phyloP scores from a whole-genome alignment of 2,329 filamentous ascomycete genomes.

The Xylariaceae sp. region DNA sequence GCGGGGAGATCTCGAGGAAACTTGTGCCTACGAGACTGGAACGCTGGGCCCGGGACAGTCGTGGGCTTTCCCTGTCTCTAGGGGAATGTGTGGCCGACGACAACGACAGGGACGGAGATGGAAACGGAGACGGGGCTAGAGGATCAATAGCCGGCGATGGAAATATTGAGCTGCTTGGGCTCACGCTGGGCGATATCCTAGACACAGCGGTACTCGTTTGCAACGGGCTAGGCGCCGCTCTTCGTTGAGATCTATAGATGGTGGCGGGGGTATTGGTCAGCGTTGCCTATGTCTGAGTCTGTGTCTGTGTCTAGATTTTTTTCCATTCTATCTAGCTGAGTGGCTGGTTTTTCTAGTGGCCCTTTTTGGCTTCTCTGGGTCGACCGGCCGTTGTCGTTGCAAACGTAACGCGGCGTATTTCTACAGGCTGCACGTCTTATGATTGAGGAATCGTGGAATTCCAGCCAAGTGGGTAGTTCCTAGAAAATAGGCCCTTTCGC shows the following conservation, averaged over 20 bases:
- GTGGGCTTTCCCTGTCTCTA: slow-evolving; percentile 7
- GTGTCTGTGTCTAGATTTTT: neutral
- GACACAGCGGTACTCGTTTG: slow-evolving; percentile 52
- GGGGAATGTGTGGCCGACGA: slow-evolving; percentile 3
- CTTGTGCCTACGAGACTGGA: slow-evolving; percentile 18
- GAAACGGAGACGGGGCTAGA: slow-evolving; percentile 37
- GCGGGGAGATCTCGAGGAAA: slow-evolving; percentile 29
- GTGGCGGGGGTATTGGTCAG: slow-evolving; percentile 44
- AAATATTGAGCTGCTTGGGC: slow-evolving; percentile 48
- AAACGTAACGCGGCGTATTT: slow-evolving; percentile 21
- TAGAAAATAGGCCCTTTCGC: slow-evolving; percentile 1
- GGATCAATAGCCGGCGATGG: slow-evolving; percentile 39
- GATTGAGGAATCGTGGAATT: neutral
- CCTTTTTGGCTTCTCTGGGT: neutral
- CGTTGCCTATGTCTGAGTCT: slow-evolving; percentile 26
- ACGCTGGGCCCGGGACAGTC: slow-evolving; percentile 8
- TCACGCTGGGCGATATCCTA: slow-evolving; percentile 50
- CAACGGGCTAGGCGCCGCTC: slow-evolving; percentile 57
- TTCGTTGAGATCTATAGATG: slow-evolving; percentile 54
- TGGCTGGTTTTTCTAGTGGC: slow-evolving; percentile 17
- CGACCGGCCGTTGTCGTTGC: slow-evolving; percentile 6
- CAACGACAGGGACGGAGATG: slow-evolving; percentile 32
- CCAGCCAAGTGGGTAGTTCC: slow-evolving; percentile 6
- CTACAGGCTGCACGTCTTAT: slow-evolving; percentile 18
- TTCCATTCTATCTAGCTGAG: slow-evolving; percentile 32